phyloP scores from a whole-genome alignment of 1,139 yeast genomes.

The Blastobotrys aristatus region DNA sequence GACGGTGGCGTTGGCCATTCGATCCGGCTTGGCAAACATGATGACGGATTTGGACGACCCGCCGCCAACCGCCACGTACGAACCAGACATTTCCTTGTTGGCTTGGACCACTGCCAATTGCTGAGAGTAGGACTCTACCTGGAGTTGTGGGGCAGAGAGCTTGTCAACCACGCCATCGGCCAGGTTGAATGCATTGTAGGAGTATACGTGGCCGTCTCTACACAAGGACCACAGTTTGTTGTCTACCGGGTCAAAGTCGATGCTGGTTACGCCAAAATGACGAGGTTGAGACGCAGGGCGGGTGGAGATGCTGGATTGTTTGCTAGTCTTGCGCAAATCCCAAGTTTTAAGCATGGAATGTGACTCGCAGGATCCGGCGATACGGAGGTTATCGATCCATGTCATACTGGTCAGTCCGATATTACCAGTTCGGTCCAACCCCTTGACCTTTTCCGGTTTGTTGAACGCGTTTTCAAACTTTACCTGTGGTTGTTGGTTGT shows the following conservation, averaged over 20 bases:
- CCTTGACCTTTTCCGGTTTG: neutral
- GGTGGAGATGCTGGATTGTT: neutral
- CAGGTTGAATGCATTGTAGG: constrained; percentile 16
- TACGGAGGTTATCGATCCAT: constrained; percentile 7
- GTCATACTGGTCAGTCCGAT: constrained; percentile 10
- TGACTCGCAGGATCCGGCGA: constrained; percentile 11
- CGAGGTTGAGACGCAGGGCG: constrained; percentile 12
- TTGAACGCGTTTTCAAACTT: neutral
- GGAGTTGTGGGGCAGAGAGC: constrained; percentile 15
- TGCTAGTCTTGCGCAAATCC: constrained; percentile 8
- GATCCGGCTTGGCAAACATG: constrained; percentile 19
- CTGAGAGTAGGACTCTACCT: constrained; percentile 19
- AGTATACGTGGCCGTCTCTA: constrained; percentile 20
- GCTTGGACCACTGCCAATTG: constrained; percentile 10
- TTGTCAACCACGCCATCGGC: constrained; percentile 16
- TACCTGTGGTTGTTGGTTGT: neutral
- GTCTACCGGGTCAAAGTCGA: constrained; percentile 20
- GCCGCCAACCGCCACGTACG: constrained; percentile 22
- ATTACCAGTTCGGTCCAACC: neutral
- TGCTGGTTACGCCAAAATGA: constrained; percentile 20
- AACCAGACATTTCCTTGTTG: constrained; percentile 11
- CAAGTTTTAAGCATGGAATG: constrained; percentile 12
- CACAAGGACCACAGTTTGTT: constrained; percentile 24
- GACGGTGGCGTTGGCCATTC: neutral
- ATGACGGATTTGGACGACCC: constrained; percentile 18